A percentile compares a stretch with the other conserved stretches of the same genome.
Evolutionary conservation across 2,329 filamentous ascomycete species (phyloP).

Genomic region (Calonectria crousiana): DNA sequence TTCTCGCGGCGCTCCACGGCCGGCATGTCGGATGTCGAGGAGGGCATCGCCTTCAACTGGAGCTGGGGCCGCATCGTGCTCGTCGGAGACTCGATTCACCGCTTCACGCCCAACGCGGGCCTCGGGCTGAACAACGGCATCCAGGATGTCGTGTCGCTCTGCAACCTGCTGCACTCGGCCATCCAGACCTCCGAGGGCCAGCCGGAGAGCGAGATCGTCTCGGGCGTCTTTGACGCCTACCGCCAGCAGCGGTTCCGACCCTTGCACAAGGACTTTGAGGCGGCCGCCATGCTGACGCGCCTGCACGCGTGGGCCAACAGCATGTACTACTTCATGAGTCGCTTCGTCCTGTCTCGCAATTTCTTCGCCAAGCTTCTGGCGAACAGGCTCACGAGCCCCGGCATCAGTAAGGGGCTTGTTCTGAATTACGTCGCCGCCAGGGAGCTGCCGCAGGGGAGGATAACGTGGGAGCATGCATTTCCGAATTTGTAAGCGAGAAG

Average conservation of each 20-base stretch:
- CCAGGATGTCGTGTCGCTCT: slow-evolving; percentile 7
- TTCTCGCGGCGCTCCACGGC: slow-evolving; percentile 3
- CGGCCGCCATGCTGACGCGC: slow-evolving; percentile 35
- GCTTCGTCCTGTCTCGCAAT: slow-evolving; percentile 32
- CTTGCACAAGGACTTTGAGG: slow-evolving; percentile 28
- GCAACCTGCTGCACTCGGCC: slow-evolving; percentile 14
- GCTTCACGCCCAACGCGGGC: slow-evolving; percentile 37
- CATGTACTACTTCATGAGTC: slow-evolving; percentile 38
- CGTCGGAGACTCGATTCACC: slow-evolving; percentile 32
- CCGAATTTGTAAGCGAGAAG: not conserved
- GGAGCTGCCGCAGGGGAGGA: slow-evolving; percentile 14
- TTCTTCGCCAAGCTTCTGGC: slow-evolving; percentile 26
- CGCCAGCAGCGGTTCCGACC: slow-evolving; percentile 25
- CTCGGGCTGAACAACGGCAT: slow-evolving; percentile 35
- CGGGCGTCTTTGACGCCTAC: slow-evolving; percentile 34
- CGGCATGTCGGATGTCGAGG: slow-evolving; percentile 23
- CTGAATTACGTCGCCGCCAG: slow-evolving; percentile 32
- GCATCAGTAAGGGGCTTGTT: slow-evolving; percentile 27
- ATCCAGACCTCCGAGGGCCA: not conserved
- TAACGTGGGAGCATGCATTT: slow-evolving; percentile 19
- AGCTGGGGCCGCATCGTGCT: slow-evolving; percentile 35
- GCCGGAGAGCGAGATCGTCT: slow-evolving; percentile 10
- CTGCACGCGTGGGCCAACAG: slow-evolving; percentile 43
- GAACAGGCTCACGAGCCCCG: slow-evolving; percentile 20
- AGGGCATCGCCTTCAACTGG: slow-evolving; percentile 32